Conservation (phyloP, 2,329 filamentous ascomycete genomes). For the Spiromastix sp. region DNA sequence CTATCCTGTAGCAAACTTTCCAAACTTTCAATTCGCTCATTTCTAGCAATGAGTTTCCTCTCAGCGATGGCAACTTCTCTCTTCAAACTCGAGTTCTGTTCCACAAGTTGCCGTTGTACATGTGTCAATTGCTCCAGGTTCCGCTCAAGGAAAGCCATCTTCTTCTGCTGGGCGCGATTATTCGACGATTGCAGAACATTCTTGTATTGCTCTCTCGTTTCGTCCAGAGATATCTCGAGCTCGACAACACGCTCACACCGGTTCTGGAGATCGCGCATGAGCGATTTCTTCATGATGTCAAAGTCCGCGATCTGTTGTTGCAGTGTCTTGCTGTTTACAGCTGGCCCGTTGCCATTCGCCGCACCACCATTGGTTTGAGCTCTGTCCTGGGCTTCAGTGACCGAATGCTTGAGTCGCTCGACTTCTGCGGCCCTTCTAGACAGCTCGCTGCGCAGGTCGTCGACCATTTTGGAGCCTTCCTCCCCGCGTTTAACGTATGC, state of each 20-base stretch:
- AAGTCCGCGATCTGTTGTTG: conserved; percentile 98
- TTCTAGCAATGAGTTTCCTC: conserved; percentile 89
- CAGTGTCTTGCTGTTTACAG: conserved; percentile 76
- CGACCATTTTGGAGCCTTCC: conserved; percentile 60
- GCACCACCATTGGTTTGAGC: conserved; percentile 45
- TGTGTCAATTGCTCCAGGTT: conserved; percentile 97
- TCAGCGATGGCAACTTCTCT: conserved; percentile 99
- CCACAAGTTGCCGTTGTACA: conserved; percentile 92
- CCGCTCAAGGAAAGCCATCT: conserved; percentile 98
- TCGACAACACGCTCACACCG: conserved; percentile 96
- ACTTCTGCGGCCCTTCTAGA: conserved; percentile 72
- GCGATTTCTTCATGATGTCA: conserved; percentile 98
- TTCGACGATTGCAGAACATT: conserved; percentile 94
- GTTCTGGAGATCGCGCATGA: conserved; percentile 98
- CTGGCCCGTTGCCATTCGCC: conserved; percentile 45
- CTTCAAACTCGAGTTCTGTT: conserved; percentile 94
- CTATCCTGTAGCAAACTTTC: conserved; percentile 90
- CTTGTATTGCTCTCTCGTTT: conserved; percentile 98
- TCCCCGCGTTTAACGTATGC: conserved; percentile 67
- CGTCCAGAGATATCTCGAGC: conserved; percentile 92
- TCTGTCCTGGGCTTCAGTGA: conserved; percentile 55
- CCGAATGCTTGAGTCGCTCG: conserved; percentile 64
- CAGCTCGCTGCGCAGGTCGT: conserved; percentile 68
- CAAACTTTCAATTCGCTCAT: conserved; percentile 90
- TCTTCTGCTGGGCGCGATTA: conserved; percentile 98